phyloP scores from a whole-genome alignment of 106 monocot genomes.

The Allium fistulosum region DNA sequence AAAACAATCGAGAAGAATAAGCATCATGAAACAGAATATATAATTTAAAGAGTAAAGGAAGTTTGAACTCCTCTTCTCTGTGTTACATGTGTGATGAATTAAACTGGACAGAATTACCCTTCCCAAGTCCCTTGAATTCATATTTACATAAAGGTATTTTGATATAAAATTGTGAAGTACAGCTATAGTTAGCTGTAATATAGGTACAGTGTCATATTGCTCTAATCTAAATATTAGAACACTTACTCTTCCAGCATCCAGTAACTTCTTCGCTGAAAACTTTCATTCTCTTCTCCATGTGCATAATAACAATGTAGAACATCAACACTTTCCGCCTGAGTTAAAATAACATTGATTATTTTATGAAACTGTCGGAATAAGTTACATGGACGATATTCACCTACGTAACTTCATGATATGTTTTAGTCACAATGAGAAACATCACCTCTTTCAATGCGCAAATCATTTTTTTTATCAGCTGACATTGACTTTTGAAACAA shows the following conservation, averaged over 20 bases:
- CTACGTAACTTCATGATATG: background rate
- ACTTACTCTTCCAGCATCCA: conserved; percentile 94
- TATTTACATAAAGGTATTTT: no score
- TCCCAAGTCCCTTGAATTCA: no score
- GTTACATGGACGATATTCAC: background rate
- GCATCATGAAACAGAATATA: background rate
- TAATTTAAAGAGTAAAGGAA: no score
- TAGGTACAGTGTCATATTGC: no score
- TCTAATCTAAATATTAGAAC: background rate
- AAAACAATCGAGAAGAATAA: background rate
- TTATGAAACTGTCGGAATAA: background rate
- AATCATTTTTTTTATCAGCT: background rate
- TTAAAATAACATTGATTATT: background rate
- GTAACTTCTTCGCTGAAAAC: conserved; percentile 87
- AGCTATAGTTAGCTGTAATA: no score
- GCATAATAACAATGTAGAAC: conserved; percentile 97
- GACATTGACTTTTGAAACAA: background rate
- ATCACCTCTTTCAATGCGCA: background rate
- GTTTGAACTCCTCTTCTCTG: no score
- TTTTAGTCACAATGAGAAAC: background rate
- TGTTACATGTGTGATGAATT: no score
- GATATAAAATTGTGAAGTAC: no score
- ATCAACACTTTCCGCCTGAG: conserved; percentile 85
- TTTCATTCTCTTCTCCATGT: conserved; percentile 87
- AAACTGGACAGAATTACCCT: no score